Conservation (phyloP, 2,329 filamentous ascomycete species). For the Clathrospora elynae region DNA sequence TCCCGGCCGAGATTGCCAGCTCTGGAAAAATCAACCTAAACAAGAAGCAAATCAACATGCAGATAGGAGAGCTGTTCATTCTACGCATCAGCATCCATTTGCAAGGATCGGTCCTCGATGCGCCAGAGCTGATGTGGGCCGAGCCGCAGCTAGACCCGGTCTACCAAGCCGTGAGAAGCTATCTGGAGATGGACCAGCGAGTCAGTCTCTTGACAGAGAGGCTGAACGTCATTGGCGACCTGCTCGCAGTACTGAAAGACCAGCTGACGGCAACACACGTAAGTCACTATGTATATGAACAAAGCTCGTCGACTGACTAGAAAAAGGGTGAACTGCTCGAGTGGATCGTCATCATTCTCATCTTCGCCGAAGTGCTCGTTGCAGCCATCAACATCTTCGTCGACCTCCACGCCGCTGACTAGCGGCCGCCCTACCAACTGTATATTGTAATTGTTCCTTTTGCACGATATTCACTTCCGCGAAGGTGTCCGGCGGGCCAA, state of each 20-base stretch:
- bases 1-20: conserved; percentile 88
- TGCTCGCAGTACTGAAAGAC: conserved; percentile 91
- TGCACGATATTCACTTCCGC: conserved; percentile 25
- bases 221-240: conserved; percentile 88
- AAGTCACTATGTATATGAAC: conserved; percentile 15
- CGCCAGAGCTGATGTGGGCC: conserved; percentile 97
- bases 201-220: conserved; percentile 88
- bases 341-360: conserved; percentile 82
- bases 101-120: conserved; percentile 94
- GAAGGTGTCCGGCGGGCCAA: conserved; percentile 4
- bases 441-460: conserved; percentile 20
- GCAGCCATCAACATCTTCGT: conserved; percentile 94
- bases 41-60: conserved; percentile 95
- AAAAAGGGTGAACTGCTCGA: conserved; percentile 55
- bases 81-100: conserved; percentile 97
- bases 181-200: conserved; percentile 97
- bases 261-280: conserved; percentile 81
- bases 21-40: conserved; percentile 91
- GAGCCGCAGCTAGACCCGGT: conserved; percentile 96
- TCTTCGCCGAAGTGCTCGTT: conserved; percentile 92
- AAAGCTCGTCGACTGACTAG: conserved; percentile 10
- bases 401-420: conserved; percentile 78
- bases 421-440: conserved; percentile 19
- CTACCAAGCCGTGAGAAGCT: conserved; percentile 92
- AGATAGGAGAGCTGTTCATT: conserved; percentile 98